Evolutionary conservation across 441 rosid species (phyloP).

Genomic region (Mallotus repandus): DNA sequence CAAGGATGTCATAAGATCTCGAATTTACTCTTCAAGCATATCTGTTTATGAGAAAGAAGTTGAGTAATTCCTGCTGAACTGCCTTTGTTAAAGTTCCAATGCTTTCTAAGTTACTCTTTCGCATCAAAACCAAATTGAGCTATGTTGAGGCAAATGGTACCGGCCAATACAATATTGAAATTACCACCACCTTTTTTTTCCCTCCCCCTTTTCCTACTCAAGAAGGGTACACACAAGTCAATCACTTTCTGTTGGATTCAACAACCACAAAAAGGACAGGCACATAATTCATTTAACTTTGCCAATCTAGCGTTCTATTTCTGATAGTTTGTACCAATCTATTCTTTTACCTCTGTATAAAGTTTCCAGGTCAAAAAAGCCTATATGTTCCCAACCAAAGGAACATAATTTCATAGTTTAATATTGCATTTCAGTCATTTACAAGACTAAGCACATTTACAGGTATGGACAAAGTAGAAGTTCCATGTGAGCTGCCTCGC

Average conservation of each 20-base stretch:
- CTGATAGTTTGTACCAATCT: constrained; percentile 17
- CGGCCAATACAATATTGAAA: neutral
- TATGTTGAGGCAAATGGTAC: neutral
- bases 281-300: constrained; percentile 7
- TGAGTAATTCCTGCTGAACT: neutral
- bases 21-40: no score
- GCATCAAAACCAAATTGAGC: neutral
- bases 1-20: no score
- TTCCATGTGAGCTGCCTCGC: constrained; percentile 22
- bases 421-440: constrained; percentile 33
- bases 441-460: constrained; percentile 44
- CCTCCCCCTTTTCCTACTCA: no score
- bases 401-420: constrained; percentile 17
- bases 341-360: constrained; percentile 15
- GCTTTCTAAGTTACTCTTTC: neutral
- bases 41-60: neutral
- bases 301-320: constrained; percentile 8
- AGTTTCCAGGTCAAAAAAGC: constrained; percentile 17
- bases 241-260: constrained; percentile 7
- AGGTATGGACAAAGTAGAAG: constrained; percentile 25
- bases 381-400: constrained; percentile 19
- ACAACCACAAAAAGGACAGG: neutral
- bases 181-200: neutral
- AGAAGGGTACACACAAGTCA: neutral
- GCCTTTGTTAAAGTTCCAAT: neutral